These are phyloP conservation scores for Xylaria sp. DNA, from an alignment of 2,329 filamentous ascomycete genomes.

Conservation along the genomic window DNA sequence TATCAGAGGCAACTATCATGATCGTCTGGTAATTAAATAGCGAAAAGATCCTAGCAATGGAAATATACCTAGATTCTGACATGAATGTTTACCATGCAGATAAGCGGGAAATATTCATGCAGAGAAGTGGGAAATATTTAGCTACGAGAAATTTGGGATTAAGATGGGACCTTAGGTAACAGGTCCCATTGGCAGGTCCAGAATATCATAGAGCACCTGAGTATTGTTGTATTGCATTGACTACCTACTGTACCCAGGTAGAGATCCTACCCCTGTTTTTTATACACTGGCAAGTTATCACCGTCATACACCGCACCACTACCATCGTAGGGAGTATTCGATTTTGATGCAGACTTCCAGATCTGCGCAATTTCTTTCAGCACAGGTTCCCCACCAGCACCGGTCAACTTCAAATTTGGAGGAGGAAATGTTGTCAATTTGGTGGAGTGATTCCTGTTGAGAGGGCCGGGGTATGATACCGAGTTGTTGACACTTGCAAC, in stretches of 20 bases:
- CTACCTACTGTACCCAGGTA: too few relatives aligned
- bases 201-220: too few relatives aligned
- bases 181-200: neutral
- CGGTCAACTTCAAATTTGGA: conserved; percentile 57
- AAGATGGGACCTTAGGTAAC: neutral
- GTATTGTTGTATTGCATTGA: too few relatives aligned
- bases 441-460: conserved; percentile 52
- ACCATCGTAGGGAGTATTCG: conserved; percentile 59
- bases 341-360: conserved; percentile 48
- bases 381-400: conserved; percentile 57
- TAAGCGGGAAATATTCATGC: neutral
- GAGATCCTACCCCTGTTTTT: conserved; percentile 46
- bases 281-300: conserved; percentile 55
- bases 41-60: neutral
- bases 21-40: neutral
- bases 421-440: conserved; percentile 52
- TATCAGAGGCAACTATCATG: neutral
- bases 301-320: conserved; percentile 58
- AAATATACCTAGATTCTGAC: neutral
- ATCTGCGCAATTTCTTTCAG: conserved; percentile 49
- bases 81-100: neutral
- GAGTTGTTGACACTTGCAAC: conserved; percentile 53
- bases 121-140: neutral
- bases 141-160: neutral
- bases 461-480: conserved; percentile 56